These are phyloP conservation scores for Xylariaceae sp. DNA, from an alignment of 2,329 filamentous ascomycete genomes.

Conservation along the genomic window DNA sequence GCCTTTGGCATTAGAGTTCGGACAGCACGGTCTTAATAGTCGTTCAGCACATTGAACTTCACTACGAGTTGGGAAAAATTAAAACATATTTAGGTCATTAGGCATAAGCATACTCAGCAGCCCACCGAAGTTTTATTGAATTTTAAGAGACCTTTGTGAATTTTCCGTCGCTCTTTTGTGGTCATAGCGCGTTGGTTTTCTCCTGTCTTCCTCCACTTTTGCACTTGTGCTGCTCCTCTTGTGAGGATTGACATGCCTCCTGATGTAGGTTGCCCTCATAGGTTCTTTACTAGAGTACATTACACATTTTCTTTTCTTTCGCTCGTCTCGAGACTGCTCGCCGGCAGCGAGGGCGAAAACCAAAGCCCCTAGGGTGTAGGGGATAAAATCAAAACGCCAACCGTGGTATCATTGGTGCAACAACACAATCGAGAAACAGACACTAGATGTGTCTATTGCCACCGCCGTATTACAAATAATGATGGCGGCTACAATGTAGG, in stretches of 20 bases:
- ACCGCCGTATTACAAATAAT: slow-evolving; percentile 14
- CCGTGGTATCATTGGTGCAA: slow-evolving; percentile 33
- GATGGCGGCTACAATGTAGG: slow-evolving; percentile 14
- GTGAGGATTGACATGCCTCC: slow-evolving; percentile 15
- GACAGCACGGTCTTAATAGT: neutral
- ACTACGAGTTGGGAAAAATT: neutral
- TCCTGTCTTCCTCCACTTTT: slow-evolving; percentile 7
- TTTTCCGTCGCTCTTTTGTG: slow-evolving; percentile 25
- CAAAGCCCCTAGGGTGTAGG: slow-evolving; percentile 19
- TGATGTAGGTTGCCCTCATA: slow-evolving; percentile 26
- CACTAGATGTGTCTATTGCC: slow-evolving; percentile 12
- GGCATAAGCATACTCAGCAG: no score
- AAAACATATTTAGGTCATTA: neutral
- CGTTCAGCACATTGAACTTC: slow-evolving; percentile 1
- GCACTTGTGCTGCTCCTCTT: neutral
- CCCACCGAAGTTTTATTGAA: slow-evolving; percentile 19
- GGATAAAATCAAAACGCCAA: slow-evolving; percentile 28
- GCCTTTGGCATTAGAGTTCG: no score
- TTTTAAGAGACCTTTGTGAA: slow-evolving; percentile 26
- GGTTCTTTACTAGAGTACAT: slow-evolving; percentile 27
- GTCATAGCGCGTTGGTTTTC: slow-evolving; percentile 23
- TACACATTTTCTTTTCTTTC: slow-evolving; percentile 20
- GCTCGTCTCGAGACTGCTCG: slow-evolving; percentile 10
- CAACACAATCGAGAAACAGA: slow-evolving; percentile 29
- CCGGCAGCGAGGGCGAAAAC: slow-evolving; percentile 23